A percentile compares a stretch with the other conserved stretches of the same genome.
phyloP scores from a whole-genome alignment of 768 basidiomycete genomes.

The Pisolithus tinctorius region DNA sequence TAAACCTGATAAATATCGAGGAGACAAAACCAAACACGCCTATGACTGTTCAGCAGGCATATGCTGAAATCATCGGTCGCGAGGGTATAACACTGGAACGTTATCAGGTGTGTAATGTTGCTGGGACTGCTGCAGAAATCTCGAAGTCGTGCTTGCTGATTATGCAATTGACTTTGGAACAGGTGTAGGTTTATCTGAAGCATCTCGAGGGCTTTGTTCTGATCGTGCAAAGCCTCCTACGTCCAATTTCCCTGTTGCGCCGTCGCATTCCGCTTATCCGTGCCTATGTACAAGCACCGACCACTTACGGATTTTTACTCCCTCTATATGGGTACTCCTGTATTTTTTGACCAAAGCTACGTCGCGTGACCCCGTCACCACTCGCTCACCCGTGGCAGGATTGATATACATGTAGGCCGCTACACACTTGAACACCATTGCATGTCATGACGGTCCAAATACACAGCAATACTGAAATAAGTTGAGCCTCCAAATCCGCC shows the following conservation, averaged over 20 bases:
- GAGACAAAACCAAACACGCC: conserved; percentile 53
- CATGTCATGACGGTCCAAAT: no score
- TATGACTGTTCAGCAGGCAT: conserved; percentile 90
- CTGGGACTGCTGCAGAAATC: not conserved
- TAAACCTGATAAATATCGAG: conserved; percentile 15
- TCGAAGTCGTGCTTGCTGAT: not conserved
- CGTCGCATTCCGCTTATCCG: conserved; percentile 18
- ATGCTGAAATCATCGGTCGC: conserved; percentile 73
- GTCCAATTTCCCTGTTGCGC: conserved; percentile 44
- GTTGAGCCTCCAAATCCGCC: no score
- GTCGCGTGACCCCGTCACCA: no score
- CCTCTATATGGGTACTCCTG: no score
- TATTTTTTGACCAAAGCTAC: no score
- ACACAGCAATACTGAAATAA: no score
- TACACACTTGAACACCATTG: no score
- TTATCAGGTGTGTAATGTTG: conserved; percentile 61
- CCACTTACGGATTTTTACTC: no score
- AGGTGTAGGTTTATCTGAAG: conserved; percentile 92
- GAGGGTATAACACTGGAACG: conserved; percentile 75
- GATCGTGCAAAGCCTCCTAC: conserved; percentile 63
- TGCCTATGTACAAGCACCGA: no score
- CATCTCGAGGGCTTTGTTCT: conserved; percentile 80
- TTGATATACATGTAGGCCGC: no score
- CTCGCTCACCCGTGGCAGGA: no score
- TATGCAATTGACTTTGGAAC: not conserved